These are phyloP conservation scores for Spizellomyces sp. DNA, from an alignment of 192 early-diverging fungal species.

Conservation along the genomic window DNA sequence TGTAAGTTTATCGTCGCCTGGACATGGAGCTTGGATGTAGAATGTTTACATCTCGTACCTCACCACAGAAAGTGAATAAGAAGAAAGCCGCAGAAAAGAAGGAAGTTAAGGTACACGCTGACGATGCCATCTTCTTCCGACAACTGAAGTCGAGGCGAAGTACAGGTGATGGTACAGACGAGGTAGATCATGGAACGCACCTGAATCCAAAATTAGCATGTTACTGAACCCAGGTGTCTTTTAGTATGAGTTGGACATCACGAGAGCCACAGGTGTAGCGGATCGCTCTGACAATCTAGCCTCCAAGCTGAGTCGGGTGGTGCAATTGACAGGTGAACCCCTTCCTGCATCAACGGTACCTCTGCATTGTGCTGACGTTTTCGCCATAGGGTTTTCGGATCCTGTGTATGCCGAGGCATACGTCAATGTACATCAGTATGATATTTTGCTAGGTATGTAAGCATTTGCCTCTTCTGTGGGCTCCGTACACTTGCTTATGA, in stretches of 20 bases:
- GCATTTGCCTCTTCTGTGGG: no score
- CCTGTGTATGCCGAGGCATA: constrained; percentile 99
- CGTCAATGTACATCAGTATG: constrained; percentile 95
- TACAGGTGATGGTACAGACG: constrained; percentile 64
- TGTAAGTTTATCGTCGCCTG: constrained; percentile 38
- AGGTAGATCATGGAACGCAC: constrained; percentile 22
- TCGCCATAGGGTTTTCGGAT: constrained; percentile 75
- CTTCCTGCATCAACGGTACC: not conserved
- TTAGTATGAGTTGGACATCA: constrained; percentile 85
- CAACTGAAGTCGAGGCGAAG: constrained; percentile 77
- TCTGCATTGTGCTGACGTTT: constrained; percentile 20
- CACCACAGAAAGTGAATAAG: constrained; percentile 57
- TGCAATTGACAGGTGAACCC: constrained; percentile 82
- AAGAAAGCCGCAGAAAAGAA: constrained; percentile 64
- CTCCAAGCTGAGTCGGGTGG: constrained; percentile 91
- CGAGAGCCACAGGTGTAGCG: constrained; percentile 77
- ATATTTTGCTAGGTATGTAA: constrained; percentile 80
- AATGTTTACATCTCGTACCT: not conserved
- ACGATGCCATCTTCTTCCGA: constrained; percentile 87
- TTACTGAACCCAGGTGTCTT: not conserved
- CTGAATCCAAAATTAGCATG: no score
- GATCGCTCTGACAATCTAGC: constrained; percentile 73
- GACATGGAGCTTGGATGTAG: not conserved
- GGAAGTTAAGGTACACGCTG: constrained; percentile 72
- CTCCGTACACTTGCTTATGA: no score